Percentiles rank a stretch among this genome's conserved stretches.
Evolutionary conservation across 768 basidiomycete genomes (phyloP).

Genomic region (Galerina marginata): DNA sequence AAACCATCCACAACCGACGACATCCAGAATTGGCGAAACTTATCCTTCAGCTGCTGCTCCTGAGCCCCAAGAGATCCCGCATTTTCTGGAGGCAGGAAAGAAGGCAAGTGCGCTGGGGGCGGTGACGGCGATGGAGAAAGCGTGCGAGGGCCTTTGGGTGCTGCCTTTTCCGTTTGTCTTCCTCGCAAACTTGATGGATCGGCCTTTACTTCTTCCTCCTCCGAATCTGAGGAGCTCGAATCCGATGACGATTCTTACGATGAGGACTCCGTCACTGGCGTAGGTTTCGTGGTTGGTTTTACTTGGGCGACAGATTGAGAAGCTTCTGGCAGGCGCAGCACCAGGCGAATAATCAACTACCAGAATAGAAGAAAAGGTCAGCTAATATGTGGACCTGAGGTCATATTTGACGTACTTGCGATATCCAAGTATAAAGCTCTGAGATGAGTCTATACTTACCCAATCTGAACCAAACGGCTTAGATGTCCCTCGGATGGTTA

Average conservation of each 20-base stretch:
- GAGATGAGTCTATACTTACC: no score
- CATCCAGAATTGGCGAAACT: conserved; percentile 90
- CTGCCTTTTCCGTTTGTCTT: conserved; percentile 14
- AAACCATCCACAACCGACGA: conserved; percentile 81
- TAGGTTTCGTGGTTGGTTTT: conserved; percentile 21
- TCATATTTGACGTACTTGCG: conserved; percentile 45
- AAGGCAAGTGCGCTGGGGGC: conserved; percentile 53
- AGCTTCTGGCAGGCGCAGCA: conserved; percentile 61
- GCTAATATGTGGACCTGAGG: neutral
- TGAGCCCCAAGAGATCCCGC: conserved; percentile 38
- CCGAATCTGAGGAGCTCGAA: conserved; percentile 28
- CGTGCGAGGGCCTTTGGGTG: conserved; percentile 21
- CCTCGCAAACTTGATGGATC: conserved; percentile 11
- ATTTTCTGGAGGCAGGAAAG: conserved; percentile 54
- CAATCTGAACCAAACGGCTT: no score
- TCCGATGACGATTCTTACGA: conserved; percentile 29
- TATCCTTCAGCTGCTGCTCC: conserved; percentile 64
- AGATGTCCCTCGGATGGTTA: no score
- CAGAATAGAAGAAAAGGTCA: neutral
- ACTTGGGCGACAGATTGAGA: conserved; percentile 16
- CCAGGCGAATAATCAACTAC: conserved; percentile 62
- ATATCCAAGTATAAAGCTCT: conserved; percentile 61
- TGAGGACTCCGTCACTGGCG: conserved; percentile 37
- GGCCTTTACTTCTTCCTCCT: conserved; percentile 17
- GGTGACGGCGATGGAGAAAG: conserved; percentile 52